Base-by-base conservation (phyloP, 2,329 filamentous ascomycete species). In the Trichoderma guizhouense region DNA sequence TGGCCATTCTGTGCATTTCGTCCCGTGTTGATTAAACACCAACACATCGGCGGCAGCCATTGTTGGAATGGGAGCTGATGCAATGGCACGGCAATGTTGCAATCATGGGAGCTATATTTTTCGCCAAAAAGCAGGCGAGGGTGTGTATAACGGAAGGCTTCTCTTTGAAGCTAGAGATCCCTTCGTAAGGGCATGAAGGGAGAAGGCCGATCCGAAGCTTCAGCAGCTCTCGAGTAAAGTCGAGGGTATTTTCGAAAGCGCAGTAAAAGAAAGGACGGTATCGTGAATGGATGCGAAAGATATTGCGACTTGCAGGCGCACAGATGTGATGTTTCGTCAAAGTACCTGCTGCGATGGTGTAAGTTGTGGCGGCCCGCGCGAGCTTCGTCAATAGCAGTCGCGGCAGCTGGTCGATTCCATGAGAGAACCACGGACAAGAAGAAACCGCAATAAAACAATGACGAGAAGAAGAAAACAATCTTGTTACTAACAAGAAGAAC, bases 41-140 rank as follows among this genome's bases (percentile, higher is more conserved):
- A 72, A 28, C 28, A 69, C 58, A 36, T 72, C 69, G 72, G 51
- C 69, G 26, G 69, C 51, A 24, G 72, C 72, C 72, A 73, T 73
- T 65, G 47, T 60, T 24, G 51, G 43, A 69, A 43, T 69, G 67
- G 58, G 24, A 69, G 69, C 63, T 58, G 24, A 30, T 69, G 72
- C 36, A 65, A 47, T 64, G 53, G 34, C 60, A 39, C 47, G 36
- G 62, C 47, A 32, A 61, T 32, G 39, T 60, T 24, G 47, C 70
- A 71, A 66, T 68, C 69, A 73, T 73, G 72, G 69, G 69, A 69
- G 69, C 60, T 69, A 39, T 60, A 26, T 26, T 18, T 61, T 28
- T 57, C 18, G 30, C 32, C 39, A 39, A 8, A 71, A 7, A 28
- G 70, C 18, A 30, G 57, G 15, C 43, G 21, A 62, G n/a, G 3